Evolutionary conservation across 345 rosid genomes (phyloP).

Genomic region (Carallia pectinifolia): DNA sequence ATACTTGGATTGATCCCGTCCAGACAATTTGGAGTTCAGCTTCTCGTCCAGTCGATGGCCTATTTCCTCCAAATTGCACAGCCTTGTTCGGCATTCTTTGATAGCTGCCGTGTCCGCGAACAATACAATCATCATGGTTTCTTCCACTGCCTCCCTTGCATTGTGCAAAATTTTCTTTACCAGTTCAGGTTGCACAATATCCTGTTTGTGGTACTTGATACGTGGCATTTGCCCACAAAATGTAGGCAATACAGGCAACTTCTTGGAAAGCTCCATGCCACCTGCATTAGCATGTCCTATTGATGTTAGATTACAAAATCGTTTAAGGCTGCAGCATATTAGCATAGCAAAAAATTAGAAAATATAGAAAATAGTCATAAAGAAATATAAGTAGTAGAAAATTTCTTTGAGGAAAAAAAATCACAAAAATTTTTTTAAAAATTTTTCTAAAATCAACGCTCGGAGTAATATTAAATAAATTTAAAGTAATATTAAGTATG

Average conservation of each 20-base stretch:
- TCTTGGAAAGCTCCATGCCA: background rate
- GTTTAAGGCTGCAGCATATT: too few relatives aligned
- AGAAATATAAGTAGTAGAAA: too few relatives aligned
- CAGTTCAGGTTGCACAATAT: constrained; percentile 1
- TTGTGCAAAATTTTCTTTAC: background rate
- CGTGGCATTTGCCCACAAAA: background rate
- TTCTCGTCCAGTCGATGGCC: background rate
- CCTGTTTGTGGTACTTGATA: background rate
- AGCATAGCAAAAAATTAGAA: too few relatives aligned
- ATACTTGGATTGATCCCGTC: background rate
- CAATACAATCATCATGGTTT: background rate
- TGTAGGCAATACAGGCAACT: background rate
- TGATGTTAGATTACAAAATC: too few relatives aligned
- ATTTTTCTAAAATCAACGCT: too few relatives aligned
- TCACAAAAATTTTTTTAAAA: too few relatives aligned
- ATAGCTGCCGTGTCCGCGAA: background rate
- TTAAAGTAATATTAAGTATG: too few relatives aligned
- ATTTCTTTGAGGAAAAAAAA: too few relatives aligned
- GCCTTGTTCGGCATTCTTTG: background rate
- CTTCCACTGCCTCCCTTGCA: background rate
- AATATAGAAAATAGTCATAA: too few relatives aligned
- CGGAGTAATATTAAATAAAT: too few relatives aligned
- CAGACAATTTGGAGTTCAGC: background rate
- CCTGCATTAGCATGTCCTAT: background rate
- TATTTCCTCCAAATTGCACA: background rate